Evolutionary conservation across 139 green algal genomes (phyloP).

Genomic region (Picochlorum sp.): DNA sequence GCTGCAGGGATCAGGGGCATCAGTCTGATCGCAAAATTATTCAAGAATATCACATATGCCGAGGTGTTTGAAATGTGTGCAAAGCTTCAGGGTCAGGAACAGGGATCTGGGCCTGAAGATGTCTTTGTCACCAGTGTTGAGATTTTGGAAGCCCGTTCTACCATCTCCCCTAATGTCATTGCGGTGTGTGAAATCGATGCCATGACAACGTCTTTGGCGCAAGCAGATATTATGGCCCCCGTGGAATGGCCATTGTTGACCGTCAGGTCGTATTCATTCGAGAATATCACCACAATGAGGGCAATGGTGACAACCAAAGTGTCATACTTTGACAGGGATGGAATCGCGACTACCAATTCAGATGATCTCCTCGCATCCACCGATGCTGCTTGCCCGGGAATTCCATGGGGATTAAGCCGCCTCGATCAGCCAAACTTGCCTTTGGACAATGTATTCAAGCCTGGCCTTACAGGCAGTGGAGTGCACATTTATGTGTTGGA

Average conservation of each 20-base stretch:
- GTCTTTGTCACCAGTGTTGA: background rate
- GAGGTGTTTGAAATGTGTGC: background rate
- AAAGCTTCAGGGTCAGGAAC: background rate
- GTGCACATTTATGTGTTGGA: slow-evolving; percentile 41
- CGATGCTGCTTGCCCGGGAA: background rate
- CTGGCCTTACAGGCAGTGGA: background rate
- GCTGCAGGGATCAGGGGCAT: background rate
- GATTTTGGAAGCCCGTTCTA: background rate
- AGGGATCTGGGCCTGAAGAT: background rate
- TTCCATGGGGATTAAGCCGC: background rate
- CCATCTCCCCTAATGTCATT: background rate
- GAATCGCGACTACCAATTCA: background rate
- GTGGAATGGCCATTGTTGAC: slow-evolving; percentile 3
- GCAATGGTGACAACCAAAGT: background rate
- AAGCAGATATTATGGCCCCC: background rate
- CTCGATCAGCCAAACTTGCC: slow-evolving; percentile 10
- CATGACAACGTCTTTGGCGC: background rate
- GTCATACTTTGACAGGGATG: background rate
- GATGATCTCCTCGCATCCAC: background rate
- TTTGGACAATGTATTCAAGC: slow-evolving; percentile 4
- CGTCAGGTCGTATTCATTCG: background rate
- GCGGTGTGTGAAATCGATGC: background rate
- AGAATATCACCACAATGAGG: slow-evolving; percentile 3
- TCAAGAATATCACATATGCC: background rate
- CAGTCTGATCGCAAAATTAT: background rate